These are phyloP conservation scores for Ligustrum vulgare DNA, from an alignment of 257 asterid species.

Conservation along the genomic window DNA sequence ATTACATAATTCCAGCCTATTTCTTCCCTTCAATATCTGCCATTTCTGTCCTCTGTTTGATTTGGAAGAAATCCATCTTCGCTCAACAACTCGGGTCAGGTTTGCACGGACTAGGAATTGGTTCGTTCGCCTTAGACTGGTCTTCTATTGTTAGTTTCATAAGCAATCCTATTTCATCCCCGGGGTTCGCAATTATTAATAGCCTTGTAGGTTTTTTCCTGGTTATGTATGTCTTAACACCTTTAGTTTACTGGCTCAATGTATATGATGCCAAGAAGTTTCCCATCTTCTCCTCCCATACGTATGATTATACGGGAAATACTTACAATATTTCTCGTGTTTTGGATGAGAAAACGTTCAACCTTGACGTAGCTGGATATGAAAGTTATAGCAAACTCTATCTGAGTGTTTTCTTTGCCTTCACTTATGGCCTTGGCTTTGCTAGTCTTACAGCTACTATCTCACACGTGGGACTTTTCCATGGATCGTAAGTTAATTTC, in stretches of 20 bases:
- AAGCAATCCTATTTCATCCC: constrained; percentile 56
- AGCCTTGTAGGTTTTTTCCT: constrained; percentile 42
- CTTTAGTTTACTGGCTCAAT: constrained; percentile 47
- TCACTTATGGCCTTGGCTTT: constrained; percentile 66
- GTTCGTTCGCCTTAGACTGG: constrained; percentile 59
- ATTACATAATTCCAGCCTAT: constrained; percentile 50
- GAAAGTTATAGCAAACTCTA: constrained; percentile 55
- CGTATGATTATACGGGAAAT: constrained; percentile 36
- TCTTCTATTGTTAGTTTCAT: constrained; percentile 38
- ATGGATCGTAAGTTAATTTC: constrained; percentile 48
- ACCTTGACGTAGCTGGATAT: constrained; percentile 37
- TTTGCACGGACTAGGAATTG: constrained; percentile 50
- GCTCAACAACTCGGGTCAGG: constrained; percentile 66
- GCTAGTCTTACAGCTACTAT: constrained; percentile 67
- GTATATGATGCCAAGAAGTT: constrained; percentile 46
- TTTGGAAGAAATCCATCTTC: constrained; percentile 38
- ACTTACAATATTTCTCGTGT: constrained; percentile 46
- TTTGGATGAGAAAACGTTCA: constrained; percentile 34
- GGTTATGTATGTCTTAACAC: constrained; percentile 48
- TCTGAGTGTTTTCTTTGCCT: constrained; percentile 57
- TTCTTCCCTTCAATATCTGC: constrained; percentile 47
- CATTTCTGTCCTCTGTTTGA: constrained; percentile 41
- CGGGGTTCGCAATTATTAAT: constrained; percentile 52
- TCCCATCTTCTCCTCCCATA: constrained; percentile 51
- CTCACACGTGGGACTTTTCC: constrained; percentile 57